Evolutionary conservation across 768 basidiomycete species (phyloP), one percentile per base, ranked within the genome.

Genomic region (Calocybe gangraenosa): DNA sequence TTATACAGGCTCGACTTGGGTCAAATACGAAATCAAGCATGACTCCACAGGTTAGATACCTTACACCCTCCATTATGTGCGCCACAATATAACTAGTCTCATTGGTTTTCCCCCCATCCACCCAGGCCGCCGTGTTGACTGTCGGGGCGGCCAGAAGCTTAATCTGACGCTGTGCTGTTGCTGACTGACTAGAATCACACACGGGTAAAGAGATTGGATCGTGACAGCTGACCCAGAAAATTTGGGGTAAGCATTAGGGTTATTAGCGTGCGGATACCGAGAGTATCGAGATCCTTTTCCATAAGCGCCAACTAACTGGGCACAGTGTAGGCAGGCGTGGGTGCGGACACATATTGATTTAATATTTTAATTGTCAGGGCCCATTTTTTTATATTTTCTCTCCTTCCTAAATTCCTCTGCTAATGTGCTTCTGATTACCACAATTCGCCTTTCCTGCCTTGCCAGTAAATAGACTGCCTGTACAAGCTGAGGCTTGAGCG

Each of bases 231-330:
- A 57, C 54, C 48, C 49, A 40, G 51, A 57, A 60, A 67, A 18
- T 28, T 28, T 32, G 20, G 17, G 15, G 69, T 71, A 64, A 65
- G 70, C 72, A 74, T 74, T 73, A 74, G 66, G 69, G 73, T 73
- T 66, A 70, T 74, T 74, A 74, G 69, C 68, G 73, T 76, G 67
- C 61, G 25, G 25, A 28, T 28, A 56, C 57, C 39, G 36, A 50
- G 49, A 47, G 38, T 66, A 71, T 68, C 69, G 65, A 69, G 69
- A 71, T 71, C 60, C 34, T 42, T 47, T 46, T 46, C 25, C 5
- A 5, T 47, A 48, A 23, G 44, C 21, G 48, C 44, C 42, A 47
- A 52, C 18, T 10, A 42, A 21, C 20, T 32, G 28, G 42, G 25
- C 11, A 28, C 11, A 6, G 11, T 6, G 11, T 28, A 28, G 25